phyloP scores from a whole-genome alignment of 352 stramenopile species.

The Pythium coloratum region DNA sequence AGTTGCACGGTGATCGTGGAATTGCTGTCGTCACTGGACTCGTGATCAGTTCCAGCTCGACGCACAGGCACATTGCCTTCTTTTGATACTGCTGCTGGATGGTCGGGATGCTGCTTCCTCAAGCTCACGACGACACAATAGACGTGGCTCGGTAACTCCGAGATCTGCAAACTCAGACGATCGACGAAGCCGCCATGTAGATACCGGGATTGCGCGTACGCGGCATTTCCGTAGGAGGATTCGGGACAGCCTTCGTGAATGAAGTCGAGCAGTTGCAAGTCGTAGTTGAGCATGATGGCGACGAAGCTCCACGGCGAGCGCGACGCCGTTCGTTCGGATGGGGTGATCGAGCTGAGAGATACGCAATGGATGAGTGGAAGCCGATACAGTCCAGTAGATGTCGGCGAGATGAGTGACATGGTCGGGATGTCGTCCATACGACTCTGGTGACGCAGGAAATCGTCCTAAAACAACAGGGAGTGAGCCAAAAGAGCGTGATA shows the following conservation, averaged over 20 bases:
- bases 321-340: constrained; percentile 19
- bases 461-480: constrained; percentile 29
- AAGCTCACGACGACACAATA: constrained; percentile 59
- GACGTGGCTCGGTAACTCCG: constrained; percentile 37
- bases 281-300: constrained; percentile 53
- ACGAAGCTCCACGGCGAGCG: constrained; percentile 56
- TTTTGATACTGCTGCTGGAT: neutral
- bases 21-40: neutral
- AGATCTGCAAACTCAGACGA: constrained; percentile 43
- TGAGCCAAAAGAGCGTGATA: neutral
- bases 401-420: constrained; percentile 53
- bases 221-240: constrained; percentile 32
- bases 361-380: constrained; percentile 49
- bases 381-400: constrained; percentile 39
- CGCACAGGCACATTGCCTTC: constrained; percentile 27
- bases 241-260: constrained; percentile 50
- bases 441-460: constrained; percentile 45
- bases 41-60: constrained; percentile 31
- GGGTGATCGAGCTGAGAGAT: constrained; percentile 45
- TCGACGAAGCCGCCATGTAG: constrained; percentile 51
- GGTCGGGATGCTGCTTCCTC: constrained; percentile 25
- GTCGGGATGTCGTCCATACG: constrained; percentile 65
- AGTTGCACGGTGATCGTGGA: constrained; percentile 36
- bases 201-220: constrained; percentile 47
- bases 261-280: constrained; percentile 65